These are phyloP conservation scores for Pseudozyma flocculosa DNA, from an alignment of 1,284 basidiomycete species.

Conservation along the genomic window DNA sequence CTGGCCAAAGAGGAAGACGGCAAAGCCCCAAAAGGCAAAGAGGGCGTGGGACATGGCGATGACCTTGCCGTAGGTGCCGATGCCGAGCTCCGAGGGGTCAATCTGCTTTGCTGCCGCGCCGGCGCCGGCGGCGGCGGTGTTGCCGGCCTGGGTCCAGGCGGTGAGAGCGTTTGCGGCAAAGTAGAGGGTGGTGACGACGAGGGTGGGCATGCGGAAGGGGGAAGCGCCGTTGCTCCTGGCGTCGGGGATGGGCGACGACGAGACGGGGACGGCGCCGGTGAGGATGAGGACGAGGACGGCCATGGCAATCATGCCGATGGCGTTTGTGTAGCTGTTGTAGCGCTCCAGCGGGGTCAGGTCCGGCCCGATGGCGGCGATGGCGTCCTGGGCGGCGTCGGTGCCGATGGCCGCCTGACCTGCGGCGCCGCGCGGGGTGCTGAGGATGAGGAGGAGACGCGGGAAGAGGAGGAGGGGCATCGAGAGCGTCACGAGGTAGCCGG, in stretches of 20 bases:
- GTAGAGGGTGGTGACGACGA: conserved; percentile 26
- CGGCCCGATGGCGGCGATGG: conserved; percentile 26
- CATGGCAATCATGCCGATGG: conserved; percentile 26
- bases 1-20: conserved; percentile 35
- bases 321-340: conserved; percentile 24
- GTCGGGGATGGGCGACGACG: conserved; percentile 29
- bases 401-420: conserved; percentile 15
- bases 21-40: conserved; percentile 32
- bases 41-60: conserved; percentile 13
- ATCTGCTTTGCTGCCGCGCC: background rate
- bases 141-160: conserved; percentile 16
- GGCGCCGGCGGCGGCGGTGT: background rate
- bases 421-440: conserved; percentile 30
- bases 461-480: conserved; percentile 30
- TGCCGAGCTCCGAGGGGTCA: conserved; percentile 19
- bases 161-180: conserved; percentile 25
- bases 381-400: background rate
- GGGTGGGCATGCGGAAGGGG: conserved; percentile 25
- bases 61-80: conserved; percentile 27
- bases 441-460: conserved; percentile 26
- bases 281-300: conserved; percentile 23
- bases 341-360: conserved; percentile 33
- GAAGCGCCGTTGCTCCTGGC: conserved; percentile 16
- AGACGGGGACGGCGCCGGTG: conserved; percentile 27
- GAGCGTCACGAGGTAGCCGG: conserved; percentile 24